Evolutionary conservation across 352 stramenopile genomes (phyloP).

Genomic region (Phytophthora citricola): DNA sequence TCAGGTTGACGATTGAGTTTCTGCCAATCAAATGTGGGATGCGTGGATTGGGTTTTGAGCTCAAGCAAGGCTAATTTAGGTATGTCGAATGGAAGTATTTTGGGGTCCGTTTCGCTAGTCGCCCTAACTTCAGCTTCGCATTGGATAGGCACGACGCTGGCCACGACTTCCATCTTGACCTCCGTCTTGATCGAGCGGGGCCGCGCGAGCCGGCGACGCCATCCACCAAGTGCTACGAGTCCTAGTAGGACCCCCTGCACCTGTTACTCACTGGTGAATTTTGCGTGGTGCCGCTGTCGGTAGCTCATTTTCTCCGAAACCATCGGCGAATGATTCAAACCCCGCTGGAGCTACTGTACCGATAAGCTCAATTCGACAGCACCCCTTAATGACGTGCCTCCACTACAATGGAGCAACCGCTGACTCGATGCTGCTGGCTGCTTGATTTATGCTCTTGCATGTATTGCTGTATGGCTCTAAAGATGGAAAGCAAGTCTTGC

Average conservation of each 20-base stretch:
- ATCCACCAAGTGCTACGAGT: slow-evolving; percentile 11
- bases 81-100: neutral
- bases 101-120: slow-evolving; percentile 6
- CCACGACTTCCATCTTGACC: neutral
- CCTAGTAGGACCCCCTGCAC: neutral
- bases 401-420: slow-evolving; percentile 1
- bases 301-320: slow-evolving; percentile 29
- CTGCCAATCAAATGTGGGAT: neutral
- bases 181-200: slow-evolving; percentile 3
- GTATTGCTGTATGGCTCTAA: too few species aligned
- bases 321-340: slow-evolving; percentile 14
- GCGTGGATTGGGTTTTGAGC: neutral
- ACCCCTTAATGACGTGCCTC: slow-evolving; percentile 3
- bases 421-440: neutral
- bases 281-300: slow-evolving; percentile 5
- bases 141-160: neutral
- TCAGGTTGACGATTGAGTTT: neutral
- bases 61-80: neutral
- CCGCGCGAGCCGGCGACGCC: slow-evolving; percentile 1
- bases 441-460: slow-evolving; percentile 18
- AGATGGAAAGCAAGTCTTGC: neutral
- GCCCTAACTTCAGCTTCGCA: slow-evolving; percentile 7
- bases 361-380: neutral
- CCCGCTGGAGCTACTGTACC: neutral
- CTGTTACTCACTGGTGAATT: slow-evolving; percentile 9